Evolutionary conservation across 192 early-diverging fungal species (phyloP).

Genomic region (Backusella macrospora): DNA sequence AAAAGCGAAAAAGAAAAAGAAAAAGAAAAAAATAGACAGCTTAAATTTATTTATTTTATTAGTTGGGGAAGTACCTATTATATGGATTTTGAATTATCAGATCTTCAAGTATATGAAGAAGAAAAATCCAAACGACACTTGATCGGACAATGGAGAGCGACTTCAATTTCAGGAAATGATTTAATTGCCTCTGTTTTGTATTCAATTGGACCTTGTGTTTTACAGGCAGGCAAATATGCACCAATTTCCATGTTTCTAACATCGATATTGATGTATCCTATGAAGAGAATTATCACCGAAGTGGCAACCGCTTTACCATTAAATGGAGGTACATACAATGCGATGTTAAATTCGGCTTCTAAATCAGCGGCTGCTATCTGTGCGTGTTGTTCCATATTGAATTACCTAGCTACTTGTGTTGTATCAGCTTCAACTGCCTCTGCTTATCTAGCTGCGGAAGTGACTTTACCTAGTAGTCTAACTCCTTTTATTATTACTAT

Average conservation of each 20-base stretch:
- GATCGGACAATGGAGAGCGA: constrained; percentile 46
- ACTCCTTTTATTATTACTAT: constrained; percentile 49
- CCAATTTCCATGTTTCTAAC: constrained; percentile 58
- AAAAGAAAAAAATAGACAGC: background rate
- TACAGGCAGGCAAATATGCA: constrained; percentile 56
- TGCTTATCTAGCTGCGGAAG: constrained; percentile 49
- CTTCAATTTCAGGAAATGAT: constrained; percentile 56
- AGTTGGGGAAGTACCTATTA: constrained; percentile 46
- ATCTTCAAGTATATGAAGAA: constrained; percentile 11
- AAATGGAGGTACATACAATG: constrained; percentile 58
- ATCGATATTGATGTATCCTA: constrained; percentile 49
- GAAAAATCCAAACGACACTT: constrained; percentile 24
- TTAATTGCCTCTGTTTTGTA: constrained; percentile 58
- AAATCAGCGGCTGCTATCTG: constrained; percentile 54
- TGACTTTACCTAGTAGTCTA: constrained; percentile 33
- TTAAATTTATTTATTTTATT: too few species aligned
- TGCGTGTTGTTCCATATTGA: constrained; percentile 49
- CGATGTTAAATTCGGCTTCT: constrained; percentile 48
- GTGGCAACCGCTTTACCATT: constrained; percentile 53
- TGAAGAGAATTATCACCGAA: constrained; percentile 56
- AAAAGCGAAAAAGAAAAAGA: background rate
- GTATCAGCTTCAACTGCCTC: constrained; percentile 57
- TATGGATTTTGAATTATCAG: constrained; percentile 38
- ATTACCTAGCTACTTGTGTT: constrained; percentile 55
- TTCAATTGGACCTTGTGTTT: constrained; percentile 45